phyloP scores from a whole-genome alignment of 1,139 yeast genomes.

The Nakaseomyces nivariensis region DNA sequence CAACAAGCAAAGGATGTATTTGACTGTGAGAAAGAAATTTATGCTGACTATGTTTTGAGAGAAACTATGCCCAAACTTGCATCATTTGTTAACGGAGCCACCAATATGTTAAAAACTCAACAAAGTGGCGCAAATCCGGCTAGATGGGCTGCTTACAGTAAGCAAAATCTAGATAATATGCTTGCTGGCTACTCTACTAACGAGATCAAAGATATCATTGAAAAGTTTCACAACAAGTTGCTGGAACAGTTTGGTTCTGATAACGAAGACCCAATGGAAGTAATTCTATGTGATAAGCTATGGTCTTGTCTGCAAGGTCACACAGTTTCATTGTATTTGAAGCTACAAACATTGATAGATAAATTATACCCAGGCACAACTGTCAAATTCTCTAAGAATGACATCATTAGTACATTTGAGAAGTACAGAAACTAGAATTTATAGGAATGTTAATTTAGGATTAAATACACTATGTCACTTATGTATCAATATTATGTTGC shows the following conservation, averaged over 20 bases:
- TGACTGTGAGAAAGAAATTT: conserved; percentile 34
- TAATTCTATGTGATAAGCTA: conserved; percentile 35
- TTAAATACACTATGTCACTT: neutral
- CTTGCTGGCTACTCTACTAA: conserved; percentile 46
- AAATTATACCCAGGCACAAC: conserved; percentile 36
- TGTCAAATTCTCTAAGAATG: conserved; percentile 35
- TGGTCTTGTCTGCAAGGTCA: conserved; percentile 47
- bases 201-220: conserved; percentile 49
- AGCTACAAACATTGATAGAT: conserved; percentile 34
- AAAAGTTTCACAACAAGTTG: conserved; percentile 46
- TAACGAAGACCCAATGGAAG: conserved; percentile 25
- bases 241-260: conserved; percentile 48
- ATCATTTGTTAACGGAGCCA: conserved; percentile 58
- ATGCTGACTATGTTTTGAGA: conserved; percentile 43
- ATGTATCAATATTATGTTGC: no score
- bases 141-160: conserved; percentile 54
- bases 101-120: conserved; percentile 36
- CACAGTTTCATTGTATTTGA: conserved; percentile 36
- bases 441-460: neutral
- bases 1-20: conserved; percentile 32
- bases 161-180: conserved; percentile 48
- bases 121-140: conserved; percentile 35
- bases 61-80: conserved; percentile 55
- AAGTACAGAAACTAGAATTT: conserved; percentile 17
- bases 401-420: conserved; percentile 36